Conservation (phyloP, 345 rosid genomes). For the Brassica incana region DNA sequence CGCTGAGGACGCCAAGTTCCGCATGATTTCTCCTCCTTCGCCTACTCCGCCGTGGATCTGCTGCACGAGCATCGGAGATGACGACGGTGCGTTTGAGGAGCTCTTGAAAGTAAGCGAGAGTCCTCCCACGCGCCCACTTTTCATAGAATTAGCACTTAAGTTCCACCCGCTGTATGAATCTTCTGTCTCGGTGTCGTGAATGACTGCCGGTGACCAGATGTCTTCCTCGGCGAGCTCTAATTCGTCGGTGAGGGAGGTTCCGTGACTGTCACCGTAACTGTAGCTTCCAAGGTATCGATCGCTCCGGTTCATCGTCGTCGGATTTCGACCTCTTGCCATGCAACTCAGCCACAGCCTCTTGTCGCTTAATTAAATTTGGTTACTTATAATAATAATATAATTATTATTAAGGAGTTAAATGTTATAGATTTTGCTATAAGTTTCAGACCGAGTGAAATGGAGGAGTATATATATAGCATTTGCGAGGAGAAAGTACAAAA, state of each 20-base stretch:
- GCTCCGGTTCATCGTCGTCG: constrained; percentile 33
- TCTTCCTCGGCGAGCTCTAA: constrained; percentile 74
- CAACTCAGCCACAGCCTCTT: background rate
- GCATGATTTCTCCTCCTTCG: constrained; percentile 29
- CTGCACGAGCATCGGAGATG: constrained; percentile 62
- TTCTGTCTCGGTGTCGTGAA: constrained; percentile 5
- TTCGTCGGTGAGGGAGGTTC: constrained; percentile 26
- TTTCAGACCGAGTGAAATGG: constrained; percentile 8
- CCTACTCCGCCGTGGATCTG: constrained; percentile 50
- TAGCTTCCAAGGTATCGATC: constrained; percentile 38
- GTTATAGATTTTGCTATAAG: constrained; percentile 38
- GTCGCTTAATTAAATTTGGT: background rate
- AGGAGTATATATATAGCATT: constrained; percentile 31
- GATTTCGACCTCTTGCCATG: constrained; percentile 35
- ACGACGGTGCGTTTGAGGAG: constrained; percentile 31
- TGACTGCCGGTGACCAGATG: constrained; percentile 64
- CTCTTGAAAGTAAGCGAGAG: constrained; percentile 66
- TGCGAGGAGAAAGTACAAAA: background rate
- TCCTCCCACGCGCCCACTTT: constrained; percentile 53
- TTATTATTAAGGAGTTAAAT: background rate
- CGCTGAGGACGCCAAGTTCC: constrained; percentile 52
- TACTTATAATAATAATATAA: background rate
- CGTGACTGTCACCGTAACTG: constrained; percentile 34
- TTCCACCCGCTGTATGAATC: constrained; percentile 44
- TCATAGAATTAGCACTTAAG: constrained; percentile 30